These are phyloP conservation scores for Diplotaxis tenuifolia DNA, from an alignment of 345 rosid genomes.

Conservation along the genomic window DNA sequence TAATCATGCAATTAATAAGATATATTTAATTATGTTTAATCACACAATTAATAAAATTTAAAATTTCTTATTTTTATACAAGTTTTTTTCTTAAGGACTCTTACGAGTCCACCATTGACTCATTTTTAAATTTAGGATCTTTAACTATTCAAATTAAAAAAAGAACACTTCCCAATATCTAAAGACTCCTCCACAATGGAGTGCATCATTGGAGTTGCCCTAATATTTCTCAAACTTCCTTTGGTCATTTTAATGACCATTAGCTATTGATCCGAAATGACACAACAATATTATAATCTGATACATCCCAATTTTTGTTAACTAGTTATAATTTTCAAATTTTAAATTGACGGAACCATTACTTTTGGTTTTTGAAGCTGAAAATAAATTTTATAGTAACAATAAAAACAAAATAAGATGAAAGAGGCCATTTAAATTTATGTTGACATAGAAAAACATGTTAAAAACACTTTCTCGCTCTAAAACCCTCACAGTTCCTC, in stretches of 20 bases:
- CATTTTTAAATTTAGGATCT: too few species aligned
- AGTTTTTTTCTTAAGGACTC: too few species aligned
- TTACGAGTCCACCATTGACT: too few species aligned
- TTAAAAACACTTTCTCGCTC: conserved; percentile 36
- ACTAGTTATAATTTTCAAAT: neutral
- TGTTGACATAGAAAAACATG: neutral
- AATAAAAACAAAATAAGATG: neutral
- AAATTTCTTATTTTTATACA: too few species aligned
- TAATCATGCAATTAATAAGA: too few species aligned
- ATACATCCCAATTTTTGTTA: neutral
- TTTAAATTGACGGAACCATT: neutral
- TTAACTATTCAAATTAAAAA: too few species aligned
- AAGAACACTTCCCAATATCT: too few species aligned
- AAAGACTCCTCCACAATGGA: too few species aligned
- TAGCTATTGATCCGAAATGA: neutral
- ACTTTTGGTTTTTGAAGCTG: neutral
- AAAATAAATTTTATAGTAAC: neutral
- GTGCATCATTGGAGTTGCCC: too few species aligned
- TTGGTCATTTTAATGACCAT: conserved; percentile 19
- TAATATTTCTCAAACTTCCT: conserved; percentile 24
- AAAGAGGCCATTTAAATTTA: neutral
- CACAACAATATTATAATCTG: neutral
- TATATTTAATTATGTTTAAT: too few species aligned
- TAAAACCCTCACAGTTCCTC: conserved; percentile 28
- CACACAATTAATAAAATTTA: too few species aligned